Evolutionary conservation across 78 protist genomes (phyloP), one percentile per base, ranked within the genome.

Genomic region (Dictyostelium discoideum): DNA sequence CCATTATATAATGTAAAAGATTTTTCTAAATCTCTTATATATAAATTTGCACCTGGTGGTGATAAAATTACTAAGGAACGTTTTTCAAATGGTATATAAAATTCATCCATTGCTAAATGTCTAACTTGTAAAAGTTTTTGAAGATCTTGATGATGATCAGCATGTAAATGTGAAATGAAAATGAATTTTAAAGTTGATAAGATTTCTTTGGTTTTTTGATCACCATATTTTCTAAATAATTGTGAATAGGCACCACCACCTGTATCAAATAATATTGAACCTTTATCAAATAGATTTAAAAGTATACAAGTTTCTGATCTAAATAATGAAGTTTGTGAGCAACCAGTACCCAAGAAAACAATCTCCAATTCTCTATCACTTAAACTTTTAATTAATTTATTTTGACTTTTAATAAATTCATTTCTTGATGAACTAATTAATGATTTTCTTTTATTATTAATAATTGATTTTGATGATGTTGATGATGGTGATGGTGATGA

Each of bases 201-300:
- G 22, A 54, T 81, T 72, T 67, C 72, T 7, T 39, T 13, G 1
- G 69, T n/a, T 29, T 40, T 18, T 32, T 89, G 87, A 26, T 22
- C 18, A 69, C 94, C 94, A 67, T 89, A 89, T 5, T 81, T 89
- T 69, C 94, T 78, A 48, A 9, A 89, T 26, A 89, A 26, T 81
- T 89, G 94, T 46, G 87, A 80, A 26, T 89, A 89, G 29, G 81
- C 44, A 26, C 94, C 94, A 67, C 94, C 94, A 67, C 94, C 94
- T 13, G 42, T 48, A 32, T 89, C 94, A 5, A 89, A 46, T 10
- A 89, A 20, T 5, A 89, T 78, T 42, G 86, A 77, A 67, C 94
- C 94, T 81, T 81, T 89, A 18, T 89, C 94, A 89, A 89, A 89
- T 46, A 89, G 2, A 67, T 89, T 77, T 13, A 89, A 39, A 29